These are phyloP conservation scores for Rhodotorula kratochvilovae DNA, from an alignment of 768 basidiomycete species.

Conservation along the genomic window DNA sequence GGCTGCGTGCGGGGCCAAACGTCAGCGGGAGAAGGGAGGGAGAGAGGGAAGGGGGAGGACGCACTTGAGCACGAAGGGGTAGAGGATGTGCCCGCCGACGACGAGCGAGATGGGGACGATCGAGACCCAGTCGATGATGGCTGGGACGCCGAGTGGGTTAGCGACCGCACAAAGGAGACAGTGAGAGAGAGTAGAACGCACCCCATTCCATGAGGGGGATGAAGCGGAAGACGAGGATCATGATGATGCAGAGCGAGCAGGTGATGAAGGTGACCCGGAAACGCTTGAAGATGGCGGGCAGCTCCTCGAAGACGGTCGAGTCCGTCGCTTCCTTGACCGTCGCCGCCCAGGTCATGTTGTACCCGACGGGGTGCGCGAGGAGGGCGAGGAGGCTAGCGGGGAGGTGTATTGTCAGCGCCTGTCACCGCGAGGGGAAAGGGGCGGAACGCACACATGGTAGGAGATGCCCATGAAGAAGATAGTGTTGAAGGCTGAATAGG, in stretches of 20 bases:
- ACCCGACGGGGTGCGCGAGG: slow-evolving; percentile 52
- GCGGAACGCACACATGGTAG: background rate
- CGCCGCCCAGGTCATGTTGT: slow-evolving; percentile 63
- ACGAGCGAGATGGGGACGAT: slow-evolving; percentile 24
- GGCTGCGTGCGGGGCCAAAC: background rate
- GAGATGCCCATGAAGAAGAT: background rate
- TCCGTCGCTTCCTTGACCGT: slow-evolving; percentile 80
- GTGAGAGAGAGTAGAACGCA: background rate
- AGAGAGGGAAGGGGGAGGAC: background rate
- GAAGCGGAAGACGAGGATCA: slow-evolving; percentile 54
- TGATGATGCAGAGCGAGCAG: slow-evolving; percentile 53
- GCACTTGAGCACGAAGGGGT: slow-evolving; percentile 17
- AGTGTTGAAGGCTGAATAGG: background rate
- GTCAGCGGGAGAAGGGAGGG: background rate
- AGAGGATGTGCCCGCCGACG: slow-evolving; percentile 19
- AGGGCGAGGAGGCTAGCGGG: background rate
- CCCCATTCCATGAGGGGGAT: slow-evolving; percentile 12
- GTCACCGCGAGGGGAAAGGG: background rate
- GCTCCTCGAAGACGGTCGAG: slow-evolving; percentile 85
- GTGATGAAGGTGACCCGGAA: slow-evolving; percentile 60
- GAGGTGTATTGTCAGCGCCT: background rate
- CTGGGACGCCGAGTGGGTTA: background rate
- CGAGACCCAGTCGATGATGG: slow-evolving; percentile 29
- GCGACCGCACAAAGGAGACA: background rate
- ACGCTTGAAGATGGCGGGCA: slow-evolving; percentile 73